These are phyloP conservation scores for Exophiala sp. DNA, from an alignment of 2,329 filamentous ascomycete species.

Conservation along the genomic window DNA sequence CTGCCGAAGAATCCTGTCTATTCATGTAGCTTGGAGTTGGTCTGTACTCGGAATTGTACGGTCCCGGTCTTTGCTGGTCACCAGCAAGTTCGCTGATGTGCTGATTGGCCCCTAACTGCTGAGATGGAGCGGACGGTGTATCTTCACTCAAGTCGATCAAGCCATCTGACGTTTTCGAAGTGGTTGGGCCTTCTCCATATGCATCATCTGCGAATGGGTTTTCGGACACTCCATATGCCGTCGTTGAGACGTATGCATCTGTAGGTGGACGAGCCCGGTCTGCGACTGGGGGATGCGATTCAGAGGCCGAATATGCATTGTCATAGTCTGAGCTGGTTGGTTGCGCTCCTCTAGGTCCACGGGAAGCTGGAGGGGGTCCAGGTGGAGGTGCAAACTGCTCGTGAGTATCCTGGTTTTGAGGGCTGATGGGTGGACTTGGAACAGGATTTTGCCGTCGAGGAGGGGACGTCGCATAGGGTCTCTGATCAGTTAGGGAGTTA, in stretches of 20 bases:
- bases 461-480: conserved; percentile 16
- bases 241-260: conserved; percentile 13
- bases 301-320: conserved; percentile 20
- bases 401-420: conserved; percentile 5
- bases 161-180: conserved; percentile 9
- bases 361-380: conserved; percentile 3
- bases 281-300: conserved; percentile 16
- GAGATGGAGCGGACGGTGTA: conserved; percentile 15
- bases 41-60: conserved; percentile 23
- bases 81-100: conserved; percentile 7
- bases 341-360: not conserved
- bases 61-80: conserved; percentile 12
- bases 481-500: conserved; percentile 2
- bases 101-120: conserved; percentile 12
- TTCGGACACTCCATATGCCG: conserved; percentile 23
- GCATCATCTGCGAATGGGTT: conserved; percentile 28
- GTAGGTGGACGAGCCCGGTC: conserved; percentile 15
- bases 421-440: conserved; percentile 13
- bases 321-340: conserved; percentile 19
- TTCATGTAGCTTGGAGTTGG: conserved; percentile 24
- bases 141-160: conserved; percentile 18
- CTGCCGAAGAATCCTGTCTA: conserved; percentile 22
- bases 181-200: conserved; percentile 9
- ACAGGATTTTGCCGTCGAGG: conserved; percentile 14
- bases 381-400: conserved; percentile 22